Conservation (phyloP, 2,329 filamentous ascomycete genomes). For the Fusarium sulawesiense region DNA sequence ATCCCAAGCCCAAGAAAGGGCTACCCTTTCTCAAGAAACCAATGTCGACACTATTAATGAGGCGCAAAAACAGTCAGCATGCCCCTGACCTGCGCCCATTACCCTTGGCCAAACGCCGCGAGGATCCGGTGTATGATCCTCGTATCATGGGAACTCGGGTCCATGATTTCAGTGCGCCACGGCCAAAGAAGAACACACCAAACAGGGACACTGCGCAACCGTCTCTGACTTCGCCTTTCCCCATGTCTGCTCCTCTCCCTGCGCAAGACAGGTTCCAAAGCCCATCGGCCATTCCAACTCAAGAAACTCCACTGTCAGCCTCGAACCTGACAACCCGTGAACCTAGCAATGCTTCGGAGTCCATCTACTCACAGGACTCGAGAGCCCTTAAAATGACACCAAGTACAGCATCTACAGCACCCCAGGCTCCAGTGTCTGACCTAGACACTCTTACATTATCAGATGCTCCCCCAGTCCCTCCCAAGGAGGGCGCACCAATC, state of each 20-base stretch:
- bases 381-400: conserved; percentile 42
- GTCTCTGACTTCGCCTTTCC: conserved; percentile 23
- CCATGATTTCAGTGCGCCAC: conserved; percentile 74
- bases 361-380: conserved; percentile 46
- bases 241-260: conserved; percentile 28
- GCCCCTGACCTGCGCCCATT: conserved; percentile 57
- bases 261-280: conserved; percentile 32
- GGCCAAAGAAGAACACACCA: conserved; percentile 54
- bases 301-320: conserved; percentile 16
- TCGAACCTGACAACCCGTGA: conserved; percentile 44
- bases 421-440: conserved; percentile 22
- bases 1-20: conserved; percentile 63
- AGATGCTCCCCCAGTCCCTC: conserved; percentile 54
- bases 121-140: conserved; percentile 68
- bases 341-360: conserved; percentile 49
- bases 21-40: conserved; percentile 70
- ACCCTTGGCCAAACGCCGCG: conserved; percentile 53
- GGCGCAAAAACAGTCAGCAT: conserved; percentile 66
- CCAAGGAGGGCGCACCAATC: conserved; percentile 50
- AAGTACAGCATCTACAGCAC: conserved; percentile 45
- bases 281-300: conserved; percentile 3
- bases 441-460: conserved; percentile 8
- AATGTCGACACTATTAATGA: conserved; percentile 68
- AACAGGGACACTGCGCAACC: conserved; percentile 29
- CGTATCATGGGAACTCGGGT: conserved; percentile 72